Evolutionary conservation across 2,329 filamentous ascomycete genomes (phyloP), one percentile per base, ranked within the genome.

Genomic region (Diaporthe eres): DNA sequence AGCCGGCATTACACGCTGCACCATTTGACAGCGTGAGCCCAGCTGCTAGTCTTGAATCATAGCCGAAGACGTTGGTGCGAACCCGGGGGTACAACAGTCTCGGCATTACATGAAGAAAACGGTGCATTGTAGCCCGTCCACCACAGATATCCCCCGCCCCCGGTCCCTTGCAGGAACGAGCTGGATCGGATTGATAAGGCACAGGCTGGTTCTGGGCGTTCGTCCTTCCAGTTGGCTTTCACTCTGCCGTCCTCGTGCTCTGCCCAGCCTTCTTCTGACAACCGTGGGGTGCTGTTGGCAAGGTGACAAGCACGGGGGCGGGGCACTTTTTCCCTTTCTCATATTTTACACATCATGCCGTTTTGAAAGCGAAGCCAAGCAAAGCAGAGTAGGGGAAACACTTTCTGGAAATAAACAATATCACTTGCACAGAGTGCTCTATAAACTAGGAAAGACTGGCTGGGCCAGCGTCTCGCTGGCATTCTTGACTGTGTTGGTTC

Each of bases 1-100:
- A 94, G 81, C 97, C 97, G 22, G 96, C 97, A 4, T 85, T 98
- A 77, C 97, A 98, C 83, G 93, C 95, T 7, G 96, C 94, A 34
- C 95, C 96, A 2, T 85, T 98, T 60, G 94, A 98, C 83, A 91
- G 90, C 17, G 90, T 96, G 73, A 91, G 89, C 78, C 89, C 90
- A 1, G 77, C 85, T 28, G 80, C 81, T n/a, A 89, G 87, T 72
- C 86, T 73, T 17, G 71, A 65, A 37, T 37, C 71, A 65, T 73
- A 70, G 65, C 49, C n/a, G 19, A 42, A 17, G 9, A 31, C 22
- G 34, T 7, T 10, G 4, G 49, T 39, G n/a, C 19, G n/a, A 53
- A 42, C 12, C n/a, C 31, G 34, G 34, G 9, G 37, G n/a, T 12
- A 42, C n/a, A 6, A 19, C 8, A n/a, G 49, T 47, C 31, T 42